phyloP scores from a whole-genome alignment of 1,284 basidiomycete species.

The Heterobasidion annosum region DNA sequence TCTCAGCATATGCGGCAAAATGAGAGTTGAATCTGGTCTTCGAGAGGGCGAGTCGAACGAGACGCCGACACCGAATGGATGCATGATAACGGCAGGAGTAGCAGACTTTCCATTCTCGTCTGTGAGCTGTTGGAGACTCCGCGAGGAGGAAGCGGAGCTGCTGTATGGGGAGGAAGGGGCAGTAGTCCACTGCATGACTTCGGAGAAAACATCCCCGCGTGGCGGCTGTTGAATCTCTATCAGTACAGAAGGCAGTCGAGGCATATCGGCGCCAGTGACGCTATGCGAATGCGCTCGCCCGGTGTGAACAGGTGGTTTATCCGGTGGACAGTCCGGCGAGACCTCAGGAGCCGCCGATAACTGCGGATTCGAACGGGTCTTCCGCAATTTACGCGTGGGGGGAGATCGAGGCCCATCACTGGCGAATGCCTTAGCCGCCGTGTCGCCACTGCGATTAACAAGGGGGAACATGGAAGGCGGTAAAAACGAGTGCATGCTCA shows the following conservation, averaged over 20 bases:
- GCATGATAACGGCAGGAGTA: conserved; percentile 22
- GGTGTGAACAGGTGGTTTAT: conserved; percentile 21
- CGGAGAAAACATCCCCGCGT: conserved; percentile 52
- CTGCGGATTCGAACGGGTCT: conserved; percentile 64
- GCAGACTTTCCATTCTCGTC: conserved; percentile 5
- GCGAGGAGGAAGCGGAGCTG: conserved; percentile 19
- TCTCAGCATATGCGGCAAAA: conserved; percentile 43
- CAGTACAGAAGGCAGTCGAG: conserved; percentile 20
- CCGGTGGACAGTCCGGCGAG: neutral
- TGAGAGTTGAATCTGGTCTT: conserved; percentile 27
- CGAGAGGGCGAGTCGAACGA: conserved; percentile 51
- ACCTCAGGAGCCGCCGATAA: conserved; percentile 19
- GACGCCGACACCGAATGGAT: conserved; percentile 60
- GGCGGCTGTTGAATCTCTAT: conserved; percentile 11
- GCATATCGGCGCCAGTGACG: conserved; percentile 62
- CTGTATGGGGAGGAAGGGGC: conserved; percentile 24
- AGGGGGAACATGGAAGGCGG: conserved; percentile 35
- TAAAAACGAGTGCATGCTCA: conserved; percentile 60
- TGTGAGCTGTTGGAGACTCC: conserved; percentile 11
- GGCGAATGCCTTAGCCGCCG: conserved; percentile 16
- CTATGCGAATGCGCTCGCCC: conserved; percentile 69
- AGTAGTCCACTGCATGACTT: conserved; percentile 51
- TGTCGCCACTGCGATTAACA: conserved; percentile 23
- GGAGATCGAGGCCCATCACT: conserved; percentile 20
- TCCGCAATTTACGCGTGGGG: conserved; percentile 45